phyloP scores from a whole-genome alignment of 2,329 filamentous ascomycete species.

The Akanthomyces lecanii region DNA sequence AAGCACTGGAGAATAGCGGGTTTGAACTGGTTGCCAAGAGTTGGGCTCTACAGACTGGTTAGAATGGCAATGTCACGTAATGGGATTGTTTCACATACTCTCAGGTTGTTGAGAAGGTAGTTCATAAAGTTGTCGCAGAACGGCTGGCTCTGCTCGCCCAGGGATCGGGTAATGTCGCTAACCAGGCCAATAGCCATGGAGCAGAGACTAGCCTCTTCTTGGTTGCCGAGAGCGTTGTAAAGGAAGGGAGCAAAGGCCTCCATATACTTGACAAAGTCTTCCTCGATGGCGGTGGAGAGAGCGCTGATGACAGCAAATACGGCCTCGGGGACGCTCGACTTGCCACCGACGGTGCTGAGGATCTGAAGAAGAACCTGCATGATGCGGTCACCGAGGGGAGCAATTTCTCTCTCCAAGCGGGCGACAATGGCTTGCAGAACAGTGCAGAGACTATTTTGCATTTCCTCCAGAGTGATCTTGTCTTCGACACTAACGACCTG shows the following conservation, averaged over 20 bases:
- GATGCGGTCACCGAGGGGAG: slow-evolving; percentile 85
- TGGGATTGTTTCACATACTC: slow-evolving; percentile 49
- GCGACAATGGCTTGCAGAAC: slow-evolving; percentile 89
- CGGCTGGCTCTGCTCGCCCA: slow-evolving; percentile 85
- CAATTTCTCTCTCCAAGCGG: slow-evolving; percentile 85
- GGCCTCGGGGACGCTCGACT: slow-evolving; percentile 91
- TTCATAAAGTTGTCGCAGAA: slow-evolving; percentile 99
- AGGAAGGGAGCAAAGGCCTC: slow-evolving; percentile 88
- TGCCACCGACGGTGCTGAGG: slow-evolving; percentile 69
- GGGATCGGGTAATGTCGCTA: slow-evolving; percentile 88
- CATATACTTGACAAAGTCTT: slow-evolving; percentile 97
- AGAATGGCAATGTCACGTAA: slow-evolving; percentile 4
- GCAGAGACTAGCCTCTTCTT: slow-evolving; percentile 90
- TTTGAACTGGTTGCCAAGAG: slow-evolving; percentile 94
- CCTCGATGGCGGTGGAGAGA: slow-evolving; percentile 86
- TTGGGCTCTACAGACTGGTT: slow-evolving; percentile 57
- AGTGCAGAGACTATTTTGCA: slow-evolving; percentile 92
- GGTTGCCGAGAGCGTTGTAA: slow-evolving; percentile 90
- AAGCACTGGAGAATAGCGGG: slow-evolving; percentile 97
- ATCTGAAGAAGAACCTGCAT: slow-evolving; percentile 86
- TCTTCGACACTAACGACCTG: slow-evolving; percentile 98
- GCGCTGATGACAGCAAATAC: slow-evolving; percentile 89
- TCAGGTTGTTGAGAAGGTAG: slow-evolving; percentile 85
- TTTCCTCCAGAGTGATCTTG: slow-evolving; percentile 91
- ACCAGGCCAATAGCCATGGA: slow-evolving; percentile 97